Percentiles rank a stretch among this genome's conserved stretches.
These are phyloP conservation scores for Trifolium subterraneum DNA, from an alignment of 306 rosid species.

Conservation along the genomic window DNA sequence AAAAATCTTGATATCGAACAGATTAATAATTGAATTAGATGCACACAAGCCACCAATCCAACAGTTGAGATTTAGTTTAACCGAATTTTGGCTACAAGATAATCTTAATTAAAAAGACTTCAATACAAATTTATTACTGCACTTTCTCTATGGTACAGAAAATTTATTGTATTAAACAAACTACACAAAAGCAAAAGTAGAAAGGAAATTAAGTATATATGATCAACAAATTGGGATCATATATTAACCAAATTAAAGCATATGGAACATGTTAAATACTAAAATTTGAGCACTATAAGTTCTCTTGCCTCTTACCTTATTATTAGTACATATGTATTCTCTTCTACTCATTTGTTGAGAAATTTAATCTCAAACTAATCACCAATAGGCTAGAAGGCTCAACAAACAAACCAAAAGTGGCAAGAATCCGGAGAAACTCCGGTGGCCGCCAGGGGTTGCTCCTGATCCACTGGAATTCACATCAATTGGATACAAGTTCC, in stretches of 20 bases:
- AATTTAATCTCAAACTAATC: slow-evolving; percentile 10
- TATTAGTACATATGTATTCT: slow-evolving; percentile 2
- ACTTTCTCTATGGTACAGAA: background rate
- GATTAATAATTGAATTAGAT: background rate
- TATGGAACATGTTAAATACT: slow-evolving; percentile 13
- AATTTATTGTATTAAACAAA: background rate
- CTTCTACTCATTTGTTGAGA: slow-evolving; percentile 7
- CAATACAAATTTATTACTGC: background rate
- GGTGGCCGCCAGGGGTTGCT: background rate
- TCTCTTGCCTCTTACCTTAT: slow-evolving; percentile 28
- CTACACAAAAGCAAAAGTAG: background rate
- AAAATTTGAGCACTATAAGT: slow-evolving; percentile 25
- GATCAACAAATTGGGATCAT: slow-evolving; percentile 34
- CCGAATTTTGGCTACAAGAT: background rate
- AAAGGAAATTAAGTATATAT: background rate
- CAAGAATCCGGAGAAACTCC: slow-evolving; percentile 15
- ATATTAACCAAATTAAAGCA: slow-evolving; percentile 26
- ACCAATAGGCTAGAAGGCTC: slow-evolving; percentile 34
- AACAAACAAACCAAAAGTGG: slow-evolving; percentile 36
- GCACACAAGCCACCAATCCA: background rate
- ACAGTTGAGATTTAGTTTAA: background rate
- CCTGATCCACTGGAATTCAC: slow-evolving; percentile 43
- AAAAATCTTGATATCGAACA: background rate
- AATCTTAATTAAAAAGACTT: background rate
- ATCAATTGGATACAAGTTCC: slow-evolving; percentile 47